Evolutionary conservation across 2,329 filamentous ascomycete genomes (phyloP), one percentile per base, ranked within the genome.

Genomic region (Beauveria caledonica): DNA sequence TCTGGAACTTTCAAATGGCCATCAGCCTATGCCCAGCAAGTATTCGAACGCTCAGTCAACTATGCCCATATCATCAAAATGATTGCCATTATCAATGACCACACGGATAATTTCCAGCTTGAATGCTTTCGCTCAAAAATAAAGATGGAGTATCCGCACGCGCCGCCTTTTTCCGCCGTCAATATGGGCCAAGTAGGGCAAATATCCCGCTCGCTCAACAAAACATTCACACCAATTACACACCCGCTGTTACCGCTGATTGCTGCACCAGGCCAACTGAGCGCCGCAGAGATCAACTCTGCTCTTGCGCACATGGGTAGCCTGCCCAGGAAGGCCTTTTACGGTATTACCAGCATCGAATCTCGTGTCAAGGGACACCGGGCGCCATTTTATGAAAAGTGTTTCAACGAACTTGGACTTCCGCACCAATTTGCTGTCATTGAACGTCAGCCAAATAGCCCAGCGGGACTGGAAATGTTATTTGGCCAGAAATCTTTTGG

Each of bases 181-280:
- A 94, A 94, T 72, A 94, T 94, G 89, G 89, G 89, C 27, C 86
- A 90, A 66, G 84, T 86, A n/a, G 91, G 91, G 11, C 90, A 95
- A 69, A 83, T 95, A 54, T 94, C 90, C 1, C 83, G 91, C 67
- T 89, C 89, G 0, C 78, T 94, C 61, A 95, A 95, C 74, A 90
- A 88, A 60, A 87, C 93, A 63, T 93, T 95, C 71, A 92, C 90
- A 0, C 90, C 90, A 27, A 92, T 95, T 69, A 95, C 91, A 0
- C 90, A 96, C 68, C 90, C 90, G 1, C 77, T 94, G 10, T 78
- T 95, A 3, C 90, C 91, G 9, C 86, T 92, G 68, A 90, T 94
- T 61, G 90, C 90, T 25, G 90, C 90, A 0, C 90, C 91, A 0
- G 91, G 91, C 9, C 91, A 95, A 72, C 79, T 96, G 76, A 92